phyloP scores from a whole-genome alignment of 2,329 filamentous ascomycete genomes.

The Mycogone perniciosa region DNA sequence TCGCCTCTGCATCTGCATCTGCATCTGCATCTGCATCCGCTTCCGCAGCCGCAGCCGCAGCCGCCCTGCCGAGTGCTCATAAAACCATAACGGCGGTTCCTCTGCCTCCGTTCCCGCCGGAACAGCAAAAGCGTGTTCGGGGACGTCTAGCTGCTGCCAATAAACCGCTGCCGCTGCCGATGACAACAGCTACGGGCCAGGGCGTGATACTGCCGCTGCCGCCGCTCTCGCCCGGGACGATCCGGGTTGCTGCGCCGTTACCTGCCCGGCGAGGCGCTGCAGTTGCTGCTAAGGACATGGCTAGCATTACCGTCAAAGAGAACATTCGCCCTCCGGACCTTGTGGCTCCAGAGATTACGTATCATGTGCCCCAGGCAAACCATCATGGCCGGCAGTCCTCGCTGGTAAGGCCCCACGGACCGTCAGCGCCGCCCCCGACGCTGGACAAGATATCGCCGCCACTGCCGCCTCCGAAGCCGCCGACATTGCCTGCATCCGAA shows the following conservation, averaged over 20 bases:
- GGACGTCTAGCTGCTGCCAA: constrained; percentile 1
- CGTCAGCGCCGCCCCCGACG: constrained; percentile 25
- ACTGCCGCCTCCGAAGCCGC: constrained; percentile 27
- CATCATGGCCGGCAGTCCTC: constrained; percentile 23
- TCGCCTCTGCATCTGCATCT: constrained; percentile 3
- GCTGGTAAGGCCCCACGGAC: constrained; percentile 29
- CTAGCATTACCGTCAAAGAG: constrained; percentile 19
- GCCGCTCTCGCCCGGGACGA: constrained; percentile 7
- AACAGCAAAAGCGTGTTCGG: constrained; percentile 9
- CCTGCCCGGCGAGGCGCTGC: background rate
- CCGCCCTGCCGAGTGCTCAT: background rate
- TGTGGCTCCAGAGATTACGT: constrained; percentile 36
- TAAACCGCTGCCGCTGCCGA: background rate
- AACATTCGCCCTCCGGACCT: constrained; percentile 28
- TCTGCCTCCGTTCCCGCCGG: constrained; percentile 7
- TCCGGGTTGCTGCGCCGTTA: background rate
- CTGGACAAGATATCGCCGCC: constrained; percentile 23
- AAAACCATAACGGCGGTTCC: constrained; percentile 11
- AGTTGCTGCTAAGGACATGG: constrained; percentile 16
- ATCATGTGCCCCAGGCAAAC: constrained; percentile 32
- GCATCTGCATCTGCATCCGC: constrained; percentile 11
- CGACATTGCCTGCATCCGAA: constrained; percentile 20
- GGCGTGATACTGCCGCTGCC: constrained; percentile 2
- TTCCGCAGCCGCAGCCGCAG: constrained; percentile 8
- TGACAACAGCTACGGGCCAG: background rate